These are phyloP conservation scores for Beauveria sp. DNA, from an alignment of 2,329 filamentous ascomycete genomes.

Conservation along the genomic window DNA sequence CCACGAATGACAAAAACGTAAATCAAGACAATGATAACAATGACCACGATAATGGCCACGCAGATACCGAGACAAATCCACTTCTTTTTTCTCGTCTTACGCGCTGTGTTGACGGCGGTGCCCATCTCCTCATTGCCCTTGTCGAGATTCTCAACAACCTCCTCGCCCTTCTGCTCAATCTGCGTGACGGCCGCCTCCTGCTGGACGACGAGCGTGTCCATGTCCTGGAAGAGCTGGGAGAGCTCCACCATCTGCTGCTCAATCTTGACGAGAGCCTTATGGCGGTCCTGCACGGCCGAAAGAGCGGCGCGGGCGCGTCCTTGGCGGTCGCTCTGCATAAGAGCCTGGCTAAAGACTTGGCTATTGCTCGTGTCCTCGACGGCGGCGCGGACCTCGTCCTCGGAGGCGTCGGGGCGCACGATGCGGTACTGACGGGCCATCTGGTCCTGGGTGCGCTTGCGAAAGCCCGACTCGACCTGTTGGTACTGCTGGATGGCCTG, in stretches of 20 bases:
- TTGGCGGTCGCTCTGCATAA: slow-evolving; percentile 72
- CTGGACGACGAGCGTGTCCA: slow-evolving; percentile 77
- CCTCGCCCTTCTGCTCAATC: slow-evolving; percentile 82
- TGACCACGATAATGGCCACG: slow-evolving; percentile 44
- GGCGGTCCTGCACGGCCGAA: slow-evolving; percentile 72
- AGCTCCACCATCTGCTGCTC: slow-evolving; percentile 85
- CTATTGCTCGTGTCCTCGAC: slow-evolving; percentile 64
- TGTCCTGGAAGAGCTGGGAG: slow-evolving; percentile 79
- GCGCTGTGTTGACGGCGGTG: slow-evolving; percentile 73
- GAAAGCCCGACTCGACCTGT: slow-evolving; percentile 70
- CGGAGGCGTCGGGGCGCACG: slow-evolving; percentile 71
- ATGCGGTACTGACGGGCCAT: slow-evolving; percentile 88
- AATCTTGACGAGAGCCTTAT: slow-evolving; percentile 85
- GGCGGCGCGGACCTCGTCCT: slow-evolving; percentile 69
- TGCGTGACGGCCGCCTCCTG: slow-evolving; percentile 74
- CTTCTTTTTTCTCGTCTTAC: slow-evolving; percentile 83
- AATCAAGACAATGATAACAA: slow-evolving; percentile 43
- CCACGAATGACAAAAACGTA: slow-evolving; percentile 35
- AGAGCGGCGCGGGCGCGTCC: slow-evolving; percentile 76
- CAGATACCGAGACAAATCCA: slow-evolving; percentile 85
- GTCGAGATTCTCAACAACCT: slow-evolving; percentile 75
- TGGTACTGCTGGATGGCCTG: slow-evolving; percentile 76
- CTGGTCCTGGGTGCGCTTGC: slow-evolving; percentile 72
- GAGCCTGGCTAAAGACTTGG: slow-evolving; percentile 81
- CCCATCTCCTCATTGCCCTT: slow-evolving; percentile 80